These are phyloP conservation scores for Magnolia changhungtana DNA, from an alignment of 164 flowering plant genomes.

Conservation along the genomic window DNA sequence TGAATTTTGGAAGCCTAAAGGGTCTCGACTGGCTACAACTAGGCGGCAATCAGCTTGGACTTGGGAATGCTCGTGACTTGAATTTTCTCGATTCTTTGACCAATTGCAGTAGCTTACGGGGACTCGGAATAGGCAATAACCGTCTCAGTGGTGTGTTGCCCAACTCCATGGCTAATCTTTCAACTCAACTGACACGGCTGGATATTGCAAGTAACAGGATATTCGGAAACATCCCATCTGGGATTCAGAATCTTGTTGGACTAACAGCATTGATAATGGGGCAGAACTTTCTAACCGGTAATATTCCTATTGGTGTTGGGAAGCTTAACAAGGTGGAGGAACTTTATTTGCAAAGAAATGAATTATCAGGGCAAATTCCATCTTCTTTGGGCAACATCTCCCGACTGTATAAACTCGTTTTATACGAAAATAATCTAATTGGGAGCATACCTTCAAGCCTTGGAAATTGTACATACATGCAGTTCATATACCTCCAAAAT, in stretches of 20 bases:
- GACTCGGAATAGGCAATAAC: neutral
- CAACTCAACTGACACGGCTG: neutral
- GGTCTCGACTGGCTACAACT: neutral
- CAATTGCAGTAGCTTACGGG: conserved; percentile 15
- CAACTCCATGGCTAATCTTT: conserved; percentile 1
- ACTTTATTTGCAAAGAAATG: neutral
- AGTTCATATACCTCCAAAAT: neutral
- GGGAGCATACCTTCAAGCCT: neutral
- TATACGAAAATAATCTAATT: neutral
- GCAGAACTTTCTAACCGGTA: neutral
- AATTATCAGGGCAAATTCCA: conserved; percentile 6
- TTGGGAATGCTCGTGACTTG: conserved; percentile 17
- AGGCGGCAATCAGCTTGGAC: neutral
- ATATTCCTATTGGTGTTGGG: conserved; percentile 3
- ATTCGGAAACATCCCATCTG: neutral
- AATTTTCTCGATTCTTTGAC: conserved; percentile 29
- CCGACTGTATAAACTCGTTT: neutral
- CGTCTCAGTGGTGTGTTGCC: neutral
- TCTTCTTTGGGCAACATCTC: conserved; percentile 2
- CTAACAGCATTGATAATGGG: neutral
- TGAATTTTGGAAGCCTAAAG: neutral
- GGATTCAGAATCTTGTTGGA: neutral
- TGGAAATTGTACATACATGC: neutral
- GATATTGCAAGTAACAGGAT: neutral
- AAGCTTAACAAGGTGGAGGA: neutral